These are phyloP conservation scores for Auriscalpium microsporum DNA, from an alignment of 768 basidiomycete species.

Conservation along the genomic window DNA sequence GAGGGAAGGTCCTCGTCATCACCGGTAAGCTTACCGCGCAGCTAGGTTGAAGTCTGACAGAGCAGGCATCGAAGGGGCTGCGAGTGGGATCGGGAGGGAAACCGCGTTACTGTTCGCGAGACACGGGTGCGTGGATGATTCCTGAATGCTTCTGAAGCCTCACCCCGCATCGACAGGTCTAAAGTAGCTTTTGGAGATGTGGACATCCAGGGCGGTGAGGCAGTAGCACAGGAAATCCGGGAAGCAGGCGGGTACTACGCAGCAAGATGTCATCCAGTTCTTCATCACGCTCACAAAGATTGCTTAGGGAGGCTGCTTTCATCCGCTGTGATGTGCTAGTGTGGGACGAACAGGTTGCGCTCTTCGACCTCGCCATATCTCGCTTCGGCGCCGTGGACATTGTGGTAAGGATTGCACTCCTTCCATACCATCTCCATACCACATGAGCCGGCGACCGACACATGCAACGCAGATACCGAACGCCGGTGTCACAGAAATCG, in stretches of 20 bases:
- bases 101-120: slow-evolving; percentile 43
- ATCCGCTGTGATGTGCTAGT: slow-evolving; percentile 41
- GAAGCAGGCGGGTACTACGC: slow-evolving; percentile 38
- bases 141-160: no score
- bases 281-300: background rate
- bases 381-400: slow-evolving; percentile 44
- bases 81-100: slow-evolving; percentile 41
- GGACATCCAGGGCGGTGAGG: slow-evolving; percentile 32
- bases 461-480: slow-evolving; percentile 33
- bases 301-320: slow-evolving; percentile 32
- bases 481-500: slow-evolving; percentile 37
- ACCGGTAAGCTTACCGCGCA: background rate
- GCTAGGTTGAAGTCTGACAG: background rate
- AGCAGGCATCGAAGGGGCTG: slow-evolving; percentile 4
- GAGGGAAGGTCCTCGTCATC: background rate
- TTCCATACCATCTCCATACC: background rate
- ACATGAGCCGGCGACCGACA: background rate
- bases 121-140: slow-evolving; percentile 31
- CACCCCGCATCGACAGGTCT: slow-evolving; percentile 26
- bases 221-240: slow-evolving; percentile 33
- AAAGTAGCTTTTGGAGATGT: slow-evolving; percentile 46
- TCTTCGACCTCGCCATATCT: slow-evolving; percentile 42
- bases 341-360: slow-evolving; percentile 44
- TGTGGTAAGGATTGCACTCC: slow-evolving; percentile 30
- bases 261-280: background rate